A percentile compares a stretch with the other conserved stretches of the same genome.
These are phyloP conservation scores for Senna tora DNA, from an alignment of 306 rosid genomes.

Conservation along the genomic window DNA sequence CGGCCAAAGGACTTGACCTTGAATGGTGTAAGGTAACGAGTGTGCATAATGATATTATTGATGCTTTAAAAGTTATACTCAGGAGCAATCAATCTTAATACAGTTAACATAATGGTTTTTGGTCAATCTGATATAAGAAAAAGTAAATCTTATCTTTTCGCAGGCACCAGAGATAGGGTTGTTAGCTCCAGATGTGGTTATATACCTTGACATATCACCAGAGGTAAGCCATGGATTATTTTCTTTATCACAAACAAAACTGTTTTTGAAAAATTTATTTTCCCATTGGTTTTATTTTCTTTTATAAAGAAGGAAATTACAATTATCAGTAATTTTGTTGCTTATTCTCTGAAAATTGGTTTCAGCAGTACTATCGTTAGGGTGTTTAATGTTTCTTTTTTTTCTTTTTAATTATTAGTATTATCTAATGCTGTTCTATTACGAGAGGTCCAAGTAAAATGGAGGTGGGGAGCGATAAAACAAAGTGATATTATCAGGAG, in stretches of 20 bases:
- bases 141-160: constrained; percentile 37
- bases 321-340: not conserved
- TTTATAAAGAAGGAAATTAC: not conserved
- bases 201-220: constrained; percentile 86
- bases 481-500: not conserved
- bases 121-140: constrained; percentile 20
- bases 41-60: not conserved
- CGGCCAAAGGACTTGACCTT: constrained; percentile 83
- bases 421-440: constrained; percentile 3
- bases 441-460: not conserved
- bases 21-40: constrained; percentile 89
- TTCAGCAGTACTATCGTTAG: not conserved
- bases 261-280: not conserved
- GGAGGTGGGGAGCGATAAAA: not conserved
- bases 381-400: too few relatives aligned
- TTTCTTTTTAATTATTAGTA: too few relatives aligned
- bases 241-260: constrained; percentile 13
- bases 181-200: constrained; percentile 77
- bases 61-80: not conserved
- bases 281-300: constrained; percentile 19
- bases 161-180: constrained; percentile 91
- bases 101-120: constrained; percentile 8
- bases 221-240: constrained; percentile 55
- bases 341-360: not conserved
- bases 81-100: not conserved